Percentiles rank a stretch among this genome's conserved stretches.
These are phyloP conservation scores for Gardenia jasminoides DNA, from an alignment of 257 asterid genomes.

Conservation along the genomic window DNA sequence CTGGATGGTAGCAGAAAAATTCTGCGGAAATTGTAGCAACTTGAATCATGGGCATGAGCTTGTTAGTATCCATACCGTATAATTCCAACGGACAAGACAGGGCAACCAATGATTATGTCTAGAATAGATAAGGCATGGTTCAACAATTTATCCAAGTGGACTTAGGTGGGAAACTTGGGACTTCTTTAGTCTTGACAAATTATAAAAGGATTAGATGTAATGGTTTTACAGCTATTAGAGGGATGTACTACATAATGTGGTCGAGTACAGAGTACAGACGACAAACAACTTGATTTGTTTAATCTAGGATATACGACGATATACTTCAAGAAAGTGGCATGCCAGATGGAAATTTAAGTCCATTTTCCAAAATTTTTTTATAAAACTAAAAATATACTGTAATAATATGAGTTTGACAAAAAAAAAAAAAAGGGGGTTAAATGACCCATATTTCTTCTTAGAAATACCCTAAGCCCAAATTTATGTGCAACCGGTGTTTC, in stretches of 20 bases:
- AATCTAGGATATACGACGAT: background rate
- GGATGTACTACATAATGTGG: background rate
- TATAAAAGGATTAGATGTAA: background rate
- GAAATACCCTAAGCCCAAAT: no score
- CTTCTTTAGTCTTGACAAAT: no score
- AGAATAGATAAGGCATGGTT: background rate
- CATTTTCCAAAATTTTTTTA: no score
- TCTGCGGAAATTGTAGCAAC: background rate
- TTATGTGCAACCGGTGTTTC: no score
- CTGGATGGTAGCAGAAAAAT: no score
- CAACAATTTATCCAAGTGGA: background rate
- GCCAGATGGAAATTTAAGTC: no score
- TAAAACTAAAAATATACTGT: no score
- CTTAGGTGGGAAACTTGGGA: background rate
- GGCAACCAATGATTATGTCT: background rate
- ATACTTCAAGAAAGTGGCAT: no score
- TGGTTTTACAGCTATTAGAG: background rate
- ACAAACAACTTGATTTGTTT: background rate
- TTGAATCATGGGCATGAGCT: background rate
- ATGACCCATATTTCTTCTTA: no score
- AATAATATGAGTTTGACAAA: no score
- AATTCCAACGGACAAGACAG: background rate
- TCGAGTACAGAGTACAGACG: background rate
- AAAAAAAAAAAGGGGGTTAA: no score
- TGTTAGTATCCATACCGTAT: background rate